These are phyloP conservation scores for Heritiera fomes DNA, from an alignment of 345 rosid genomes.

Conservation along the genomic window DNA sequence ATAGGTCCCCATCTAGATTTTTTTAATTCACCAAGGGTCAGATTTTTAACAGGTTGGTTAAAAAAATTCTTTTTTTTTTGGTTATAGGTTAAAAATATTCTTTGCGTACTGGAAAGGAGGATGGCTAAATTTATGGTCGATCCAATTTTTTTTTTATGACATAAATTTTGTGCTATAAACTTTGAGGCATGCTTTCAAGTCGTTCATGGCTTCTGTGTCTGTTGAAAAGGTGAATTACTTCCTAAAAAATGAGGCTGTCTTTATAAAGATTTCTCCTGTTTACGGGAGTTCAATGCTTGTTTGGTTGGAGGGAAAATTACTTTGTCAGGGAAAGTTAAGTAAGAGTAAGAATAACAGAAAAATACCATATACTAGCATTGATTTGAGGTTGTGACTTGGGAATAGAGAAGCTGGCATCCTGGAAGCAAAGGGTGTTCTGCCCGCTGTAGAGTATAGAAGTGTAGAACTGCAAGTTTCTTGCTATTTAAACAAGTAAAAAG, in stretches of 20 bases:
- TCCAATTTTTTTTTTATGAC: neutral
- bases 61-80: neutral
- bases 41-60: neutral
- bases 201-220: too few species aligned
- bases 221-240: too few species aligned
- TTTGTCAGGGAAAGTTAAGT: neutral
- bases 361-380: neutral
- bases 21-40: neutral
- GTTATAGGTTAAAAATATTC: too few species aligned
- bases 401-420: slow-evolving; percentile 1
- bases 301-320: neutral
- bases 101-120: neutral
- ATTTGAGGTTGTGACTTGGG: neutral
- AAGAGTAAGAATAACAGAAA: neutral
- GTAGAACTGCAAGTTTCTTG: neutral
- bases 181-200: too few species aligned
- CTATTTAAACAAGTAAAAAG: neutral
- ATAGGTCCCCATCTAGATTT: neutral
- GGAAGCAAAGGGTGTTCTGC: neutral
- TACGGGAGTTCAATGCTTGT: slow-evolving; percentile 8
- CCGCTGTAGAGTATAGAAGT: neutral
- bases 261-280: slow-evolving; percentile 5
- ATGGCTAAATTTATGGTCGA: neutral
- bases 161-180: neutral
- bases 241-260: too few species aligned